These are phyloP conservation scores for Colletotrichum sojae DNA, from an alignment of 2,329 filamentous ascomycete genomes.

Conservation along the genomic window DNA sequence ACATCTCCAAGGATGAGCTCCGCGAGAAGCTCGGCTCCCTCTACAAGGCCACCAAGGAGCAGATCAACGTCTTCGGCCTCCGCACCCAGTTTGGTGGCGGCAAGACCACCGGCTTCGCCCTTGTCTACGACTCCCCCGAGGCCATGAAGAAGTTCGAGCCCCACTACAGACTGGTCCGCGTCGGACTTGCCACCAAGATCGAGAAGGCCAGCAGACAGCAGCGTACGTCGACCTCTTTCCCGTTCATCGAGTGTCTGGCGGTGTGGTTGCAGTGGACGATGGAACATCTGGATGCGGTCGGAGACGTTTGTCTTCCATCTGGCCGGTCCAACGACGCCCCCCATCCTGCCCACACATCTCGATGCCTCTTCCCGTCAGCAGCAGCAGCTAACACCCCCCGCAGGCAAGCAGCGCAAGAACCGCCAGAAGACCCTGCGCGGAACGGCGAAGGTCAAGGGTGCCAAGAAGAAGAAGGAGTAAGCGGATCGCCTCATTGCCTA, in stretches of 20 bases:
- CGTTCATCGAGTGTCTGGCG: too few relatives aligned
- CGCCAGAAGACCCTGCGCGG: constrained; percentile 98
- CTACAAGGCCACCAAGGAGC: constrained; percentile 99
- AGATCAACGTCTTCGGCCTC: constrained; percentile 98
- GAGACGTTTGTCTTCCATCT: constrained; percentile 25
- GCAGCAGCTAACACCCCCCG: constrained; percentile 49
- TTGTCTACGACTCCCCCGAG: constrained; percentile 98
- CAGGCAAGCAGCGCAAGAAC: constrained; percentile 99
- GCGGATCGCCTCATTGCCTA: constrained; percentile 54
- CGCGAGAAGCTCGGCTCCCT: constrained; percentile 92
- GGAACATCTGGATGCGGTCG: neutral
- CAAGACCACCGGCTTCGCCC: constrained; percentile 99
- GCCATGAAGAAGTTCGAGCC: constrained; percentile 99
- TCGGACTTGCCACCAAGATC: constrained; percentile 92
- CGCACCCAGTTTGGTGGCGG: constrained; percentile 99
- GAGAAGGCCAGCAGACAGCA: constrained; percentile 99
- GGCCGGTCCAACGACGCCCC: constrained; percentile 30
- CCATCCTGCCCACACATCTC: too few relatives aligned
- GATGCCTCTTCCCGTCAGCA: neutral
- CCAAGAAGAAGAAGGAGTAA: constrained; percentile 95
- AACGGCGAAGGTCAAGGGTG: constrained; percentile 98
- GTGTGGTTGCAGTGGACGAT: neutral
- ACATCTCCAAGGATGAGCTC: constrained; percentile 99
- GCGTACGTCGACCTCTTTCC: constrained; percentile 77
- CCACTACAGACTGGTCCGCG: constrained; percentile 94